Conservation (phyloP, 257 asterid genomes). For the Nicotiana sylvestris region DNA sequence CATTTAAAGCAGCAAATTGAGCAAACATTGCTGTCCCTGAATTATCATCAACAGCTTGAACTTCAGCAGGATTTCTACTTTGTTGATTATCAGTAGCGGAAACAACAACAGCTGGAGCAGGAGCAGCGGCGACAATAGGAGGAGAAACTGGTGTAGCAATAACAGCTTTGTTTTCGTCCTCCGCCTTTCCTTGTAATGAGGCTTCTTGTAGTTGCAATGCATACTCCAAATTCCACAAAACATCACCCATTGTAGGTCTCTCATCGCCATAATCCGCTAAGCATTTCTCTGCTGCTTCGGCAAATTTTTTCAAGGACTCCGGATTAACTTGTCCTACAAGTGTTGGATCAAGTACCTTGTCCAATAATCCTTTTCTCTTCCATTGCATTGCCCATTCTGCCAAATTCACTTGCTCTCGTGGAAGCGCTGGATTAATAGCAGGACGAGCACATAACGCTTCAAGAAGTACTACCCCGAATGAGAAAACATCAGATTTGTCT, state of each 20-base stretch:
- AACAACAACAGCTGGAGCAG: neutral
- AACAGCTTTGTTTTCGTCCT: conserved; percentile 5
- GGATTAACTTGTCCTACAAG: conserved; percentile 18
- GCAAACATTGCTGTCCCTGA: conserved; percentile 62
- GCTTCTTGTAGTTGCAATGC: conserved; percentile 28
- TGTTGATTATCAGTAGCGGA: conserved; percentile 3
- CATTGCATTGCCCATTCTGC: conserved; percentile 34
- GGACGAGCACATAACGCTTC: conserved; percentile 26
- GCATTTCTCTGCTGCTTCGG: conserved; percentile 23
- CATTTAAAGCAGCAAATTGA: conserved; percentile 50
- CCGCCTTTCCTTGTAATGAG: conserved; percentile 21
- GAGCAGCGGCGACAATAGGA: neutral
- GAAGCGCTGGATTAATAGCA: conserved; percentile 20
- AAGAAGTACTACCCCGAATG: conserved; percentile 21
- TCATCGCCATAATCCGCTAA: conserved; percentile 23
- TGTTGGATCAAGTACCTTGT: conserved; percentile 20
- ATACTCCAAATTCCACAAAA: conserved; percentile 25
- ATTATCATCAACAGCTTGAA: conserved; percentile 38
- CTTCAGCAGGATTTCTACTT: conserved; percentile 13
- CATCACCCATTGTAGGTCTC: conserved; percentile 26
- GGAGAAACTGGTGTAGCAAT: neutral
- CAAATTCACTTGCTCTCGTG: conserved; percentile 25
- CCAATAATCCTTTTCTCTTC: conserved; percentile 21
- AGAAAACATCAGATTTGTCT: conserved; percentile 25
- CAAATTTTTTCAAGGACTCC: conserved; percentile 16